A percentile compares a stretch with the other conserved stretches of the same genome.
Conservation (phyloP, 2,329 filamentous ascomycete genomes). For the Aspergillus sp. region DNA sequence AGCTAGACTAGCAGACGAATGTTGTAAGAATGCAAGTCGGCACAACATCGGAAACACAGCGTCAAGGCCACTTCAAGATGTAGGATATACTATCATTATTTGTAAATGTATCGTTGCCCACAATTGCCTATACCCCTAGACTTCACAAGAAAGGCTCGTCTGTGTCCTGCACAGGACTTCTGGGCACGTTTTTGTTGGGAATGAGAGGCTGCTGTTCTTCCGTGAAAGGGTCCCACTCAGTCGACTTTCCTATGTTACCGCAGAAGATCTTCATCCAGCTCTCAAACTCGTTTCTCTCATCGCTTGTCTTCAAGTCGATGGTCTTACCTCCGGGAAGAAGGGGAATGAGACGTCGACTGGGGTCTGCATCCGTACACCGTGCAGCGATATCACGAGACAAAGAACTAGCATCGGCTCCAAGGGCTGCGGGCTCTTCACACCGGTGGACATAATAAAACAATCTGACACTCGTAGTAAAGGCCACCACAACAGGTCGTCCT, state of each 20-base stretch:
- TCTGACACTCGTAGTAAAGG: conserved; percentile 15
- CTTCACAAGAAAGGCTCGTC: background rate
- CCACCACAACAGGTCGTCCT: conserved; percentile 17
- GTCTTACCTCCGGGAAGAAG: conserved; percentile 14
- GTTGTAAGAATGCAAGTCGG: too few relatives aligned
- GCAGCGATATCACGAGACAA: conserved; percentile 8
- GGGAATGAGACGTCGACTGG: conserved; percentile 15
- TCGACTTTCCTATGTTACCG: background rate
- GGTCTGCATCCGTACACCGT: conserved; percentile 13
- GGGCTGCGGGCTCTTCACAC: background rate
- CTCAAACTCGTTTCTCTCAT: conserved; percentile 13
- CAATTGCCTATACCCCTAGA: too few relatives aligned
- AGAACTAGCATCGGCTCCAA: background rate
- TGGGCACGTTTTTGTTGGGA: background rate
- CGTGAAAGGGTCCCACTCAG: conserved; percentile 15
- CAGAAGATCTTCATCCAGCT: conserved; percentile 14
- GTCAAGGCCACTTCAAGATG: too few relatives aligned
- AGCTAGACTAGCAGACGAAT: too few relatives aligned
- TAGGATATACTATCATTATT: too few relatives aligned
- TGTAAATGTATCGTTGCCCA: too few relatives aligned
- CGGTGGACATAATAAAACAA: conserved; percentile 21
- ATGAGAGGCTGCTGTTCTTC: background rate
- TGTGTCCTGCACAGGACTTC: background rate
- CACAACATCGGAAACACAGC: too few relatives aligned
- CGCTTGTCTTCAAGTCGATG: conserved; percentile 12